A percentile compares a stretch with the other conserved stretches of the same genome.
Evolutionary conservation across 1,139 yeast species (phyloP).

Genomic region (Hyphopichia khmerensis): DNA sequence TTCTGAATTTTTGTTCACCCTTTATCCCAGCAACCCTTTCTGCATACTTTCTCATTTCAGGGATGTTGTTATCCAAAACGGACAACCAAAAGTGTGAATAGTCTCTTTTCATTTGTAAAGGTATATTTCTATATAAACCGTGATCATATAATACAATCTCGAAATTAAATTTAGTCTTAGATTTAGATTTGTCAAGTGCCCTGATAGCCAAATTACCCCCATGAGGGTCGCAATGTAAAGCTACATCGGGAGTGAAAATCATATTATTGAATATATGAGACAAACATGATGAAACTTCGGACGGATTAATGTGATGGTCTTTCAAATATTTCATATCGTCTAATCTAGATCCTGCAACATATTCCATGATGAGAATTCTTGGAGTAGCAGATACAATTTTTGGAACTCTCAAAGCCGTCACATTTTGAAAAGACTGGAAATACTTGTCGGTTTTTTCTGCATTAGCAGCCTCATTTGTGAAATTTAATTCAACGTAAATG

Average conservation of each 20-base stretch:
- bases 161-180: slow-evolving; percentile 64
- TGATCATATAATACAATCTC: slow-evolving; percentile 93
- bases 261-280: slow-evolving; percentile 90
- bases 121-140: slow-evolving; percentile 86
- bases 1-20: slow-evolving; percentile 70
- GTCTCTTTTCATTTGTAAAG: slow-evolving; percentile 71
- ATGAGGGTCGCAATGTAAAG: slow-evolving; percentile 96
- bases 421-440: slow-evolving; percentile 52
- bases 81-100: slow-evolving; percentile 95
- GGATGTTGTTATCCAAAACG: slow-evolving; percentile 66
- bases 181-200: slow-evolving; percentile 23
- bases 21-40: slow-evolving; percentile 76
- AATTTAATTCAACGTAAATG: slow-evolving; percentile 85
- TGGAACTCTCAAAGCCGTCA: slow-evolving; percentile 83
- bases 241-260: slow-evolving; percentile 92
- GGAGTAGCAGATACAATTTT: slow-evolving; percentile 62
- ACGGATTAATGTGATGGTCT: slow-evolving; percentile 62
- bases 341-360: slow-evolving; percentile 74
- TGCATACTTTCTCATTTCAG: slow-evolving; percentile 70
- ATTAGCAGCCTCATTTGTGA: slow-evolving; percentile 81
- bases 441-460: slow-evolving; percentile 67
- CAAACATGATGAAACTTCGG: slow-evolving; percentile 79
- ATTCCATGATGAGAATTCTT: slow-evolving; percentile 87
- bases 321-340: slow-evolving; percentile 72
- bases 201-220: slow-evolving; percentile 93